phyloP scores from a whole-genome alignment of 768 basidiomycete genomes.

The Auriculariales sp. region DNA sequence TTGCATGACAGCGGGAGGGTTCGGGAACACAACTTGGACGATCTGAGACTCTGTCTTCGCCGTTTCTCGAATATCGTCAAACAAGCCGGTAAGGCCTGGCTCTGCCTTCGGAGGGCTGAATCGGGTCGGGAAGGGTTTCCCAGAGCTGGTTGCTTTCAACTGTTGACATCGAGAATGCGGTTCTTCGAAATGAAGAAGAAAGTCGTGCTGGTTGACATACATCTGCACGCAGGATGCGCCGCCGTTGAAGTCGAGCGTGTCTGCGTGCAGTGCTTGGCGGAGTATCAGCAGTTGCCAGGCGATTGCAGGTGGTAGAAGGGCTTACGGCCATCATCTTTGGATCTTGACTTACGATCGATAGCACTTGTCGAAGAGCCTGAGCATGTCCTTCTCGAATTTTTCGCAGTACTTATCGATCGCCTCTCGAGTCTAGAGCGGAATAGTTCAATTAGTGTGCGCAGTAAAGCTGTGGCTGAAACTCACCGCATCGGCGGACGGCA shows the following conservation, averaged over 20 bases:
- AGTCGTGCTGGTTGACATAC: slow-evolving; percentile 98
- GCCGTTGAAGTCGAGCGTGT: slow-evolving; percentile 92
- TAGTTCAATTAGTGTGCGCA: background rate
- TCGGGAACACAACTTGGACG: slow-evolving; percentile 96
- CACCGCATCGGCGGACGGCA: slow-evolving; percentile 71
- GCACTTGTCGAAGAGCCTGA: slow-evolving; percentile 86
- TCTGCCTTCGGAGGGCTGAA: slow-evolving; percentile 63
- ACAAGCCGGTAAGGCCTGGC: slow-evolving; percentile 62
- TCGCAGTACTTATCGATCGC: slow-evolving; percentile 95
- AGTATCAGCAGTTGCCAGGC: slow-evolving; percentile 5
- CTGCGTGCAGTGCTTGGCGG: slow-evolving; percentile 84
- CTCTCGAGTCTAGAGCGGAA: slow-evolving; percentile 53
- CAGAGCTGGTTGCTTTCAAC: too few species aligned
- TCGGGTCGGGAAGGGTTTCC: slow-evolving; percentile 77
- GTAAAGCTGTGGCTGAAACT: slow-evolving; percentile 8
- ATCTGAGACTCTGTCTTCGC: slow-evolving; percentile 95
- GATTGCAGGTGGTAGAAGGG: slow-evolving; percentile 6
- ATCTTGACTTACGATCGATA: slow-evolving; percentile 94
- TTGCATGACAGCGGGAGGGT: slow-evolving; percentile 92
- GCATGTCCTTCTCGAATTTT: slow-evolving; percentile 97
- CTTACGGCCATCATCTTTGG: slow-evolving; percentile 96
- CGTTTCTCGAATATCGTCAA: slow-evolving; percentile 76
- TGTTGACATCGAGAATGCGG: too few species aligned
- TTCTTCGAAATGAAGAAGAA: too few species aligned
- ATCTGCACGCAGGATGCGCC: slow-evolving; percentile 94